Evolutionary conservation across 371 early-diverging fungal genomes (phyloP).

Genomic region (Syncephalastrum racemosum): DNA sequence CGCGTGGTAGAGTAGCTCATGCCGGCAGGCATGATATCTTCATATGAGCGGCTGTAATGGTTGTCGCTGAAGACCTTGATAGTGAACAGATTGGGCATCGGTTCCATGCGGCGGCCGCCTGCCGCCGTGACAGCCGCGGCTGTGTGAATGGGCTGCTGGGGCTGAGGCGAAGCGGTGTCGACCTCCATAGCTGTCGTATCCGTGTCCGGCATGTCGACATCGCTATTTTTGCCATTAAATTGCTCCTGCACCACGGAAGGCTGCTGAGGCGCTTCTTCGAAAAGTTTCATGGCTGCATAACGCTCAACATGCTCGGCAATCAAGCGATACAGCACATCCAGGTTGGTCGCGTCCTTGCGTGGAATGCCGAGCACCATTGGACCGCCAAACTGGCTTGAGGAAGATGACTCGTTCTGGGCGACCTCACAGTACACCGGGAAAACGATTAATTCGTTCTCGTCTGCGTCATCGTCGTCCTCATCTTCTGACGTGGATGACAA

Average conservation of each 20-base stretch:
- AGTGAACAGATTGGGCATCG: slow-evolving; percentile 40
- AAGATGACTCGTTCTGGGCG: slow-evolving; percentile 8
- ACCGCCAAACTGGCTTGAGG: slow-evolving; percentile 33
- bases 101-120: slow-evolving; percentile 34
- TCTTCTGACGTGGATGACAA: background rate
- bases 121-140: slow-evolving; percentile 48
- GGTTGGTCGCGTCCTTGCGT: slow-evolving; percentile 24
- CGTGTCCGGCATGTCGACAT: background rate
- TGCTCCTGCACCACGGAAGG: background rate
- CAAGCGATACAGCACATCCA: slow-evolving; percentile 28
- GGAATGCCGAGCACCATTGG: slow-evolving; percentile 39
- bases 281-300: slow-evolving; percentile 36
- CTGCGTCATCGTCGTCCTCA: background rate
- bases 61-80: slow-evolving; percentile 38
- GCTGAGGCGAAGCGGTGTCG: slow-evolving; percentile 5
- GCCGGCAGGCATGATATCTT: slow-evolving; percentile 7
- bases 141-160: slow-evolving; percentile 35
- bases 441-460: slow-evolving; percentile 22
- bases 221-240: background rate
- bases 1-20: background rate
- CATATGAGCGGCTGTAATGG: background rate
- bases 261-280: slow-evolving; percentile 28
- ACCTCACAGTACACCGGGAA: slow-evolving; percentile 41
- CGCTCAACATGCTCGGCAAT: slow-evolving; percentile 38
- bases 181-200: slow-evolving; percentile 8